These are phyloP conservation scores for Tuber indicum DNA, from an alignment of 495 filamentous ascomycete species.

Conservation along the genomic window DNA sequence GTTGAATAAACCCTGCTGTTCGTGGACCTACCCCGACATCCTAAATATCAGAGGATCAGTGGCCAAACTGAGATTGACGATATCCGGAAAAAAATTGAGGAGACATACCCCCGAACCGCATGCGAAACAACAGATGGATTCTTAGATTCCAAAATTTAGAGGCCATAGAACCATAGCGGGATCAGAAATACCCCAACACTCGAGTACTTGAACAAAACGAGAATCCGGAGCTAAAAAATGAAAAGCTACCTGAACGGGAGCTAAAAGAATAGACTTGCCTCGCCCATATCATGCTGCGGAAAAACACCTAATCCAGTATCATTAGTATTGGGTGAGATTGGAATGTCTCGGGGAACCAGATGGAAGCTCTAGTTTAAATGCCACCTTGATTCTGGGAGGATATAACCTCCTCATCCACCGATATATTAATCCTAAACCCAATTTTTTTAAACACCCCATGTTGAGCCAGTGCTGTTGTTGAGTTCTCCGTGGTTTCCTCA, in stretches of 20 bases:
- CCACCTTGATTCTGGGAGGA: too few species aligned
- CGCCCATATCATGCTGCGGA: not conserved
- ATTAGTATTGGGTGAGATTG: not conserved
- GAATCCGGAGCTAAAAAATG: not conserved
- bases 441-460: not conserved
- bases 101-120: not conserved
- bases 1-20: too few species aligned
- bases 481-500: not conserved
- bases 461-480: not conserved
- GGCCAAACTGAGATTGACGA: not conserved
- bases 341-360: not conserved
- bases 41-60: not conserved
- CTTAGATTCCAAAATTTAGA: not conserved
- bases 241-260: not conserved
- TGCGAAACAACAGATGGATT: not conserved
- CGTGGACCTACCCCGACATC: too few species aligned
- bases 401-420: too few species aligned
- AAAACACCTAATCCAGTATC: not conserved
- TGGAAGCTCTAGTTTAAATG: not conserved
- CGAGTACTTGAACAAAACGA: not conserved
- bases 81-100: not conserved
- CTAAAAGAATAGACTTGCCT: not conserved
- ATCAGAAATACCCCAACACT: not conserved
- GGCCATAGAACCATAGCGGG: not conserved
- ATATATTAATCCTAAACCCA: too few species aligned